Percentiles rank a stretch among this genome's conserved stretches.
Evolutionary conservation across 2,329 filamentous ascomycete genomes (phyloP).

Genomic region (Colletotrichum sp.): DNA sequence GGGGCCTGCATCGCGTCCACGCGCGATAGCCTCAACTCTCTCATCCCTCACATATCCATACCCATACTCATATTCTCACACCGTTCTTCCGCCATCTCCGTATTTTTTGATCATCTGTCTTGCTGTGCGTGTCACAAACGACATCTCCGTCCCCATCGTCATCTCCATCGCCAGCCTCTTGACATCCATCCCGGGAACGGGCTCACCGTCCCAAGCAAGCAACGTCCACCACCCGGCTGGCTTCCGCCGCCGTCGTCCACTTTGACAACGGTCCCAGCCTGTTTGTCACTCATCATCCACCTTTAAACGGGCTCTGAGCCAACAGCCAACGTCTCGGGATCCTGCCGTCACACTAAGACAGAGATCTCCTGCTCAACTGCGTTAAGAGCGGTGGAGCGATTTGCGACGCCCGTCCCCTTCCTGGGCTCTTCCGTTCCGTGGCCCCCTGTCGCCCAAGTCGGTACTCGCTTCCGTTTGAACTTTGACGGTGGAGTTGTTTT

Average conservation of each 20-base stretch:
- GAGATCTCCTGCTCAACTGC: not conserved
- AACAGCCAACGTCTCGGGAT: not conserved
- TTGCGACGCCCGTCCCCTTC: slow-evolving; percentile 2
- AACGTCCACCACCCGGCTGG: not conserved
- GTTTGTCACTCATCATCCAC: not conserved
- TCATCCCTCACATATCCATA: not conserved
- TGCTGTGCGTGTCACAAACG: not conserved
- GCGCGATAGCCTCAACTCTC: not conserved
- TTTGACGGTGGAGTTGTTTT: slow-evolving; percentile 11
- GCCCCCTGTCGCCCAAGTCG: slow-evolving; percentile 14
- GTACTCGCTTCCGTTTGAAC: slow-evolving; percentile 13
- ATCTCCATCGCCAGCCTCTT: not conserved
- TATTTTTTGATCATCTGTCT: not conserved
- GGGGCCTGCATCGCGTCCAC: not conserved
- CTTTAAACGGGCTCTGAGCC: not conserved
- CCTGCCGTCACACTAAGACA: not conserved
- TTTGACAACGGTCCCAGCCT: not conserved
- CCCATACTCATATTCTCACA: not conserved
- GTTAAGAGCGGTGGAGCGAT: not conserved
- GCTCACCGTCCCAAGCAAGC: not conserved
- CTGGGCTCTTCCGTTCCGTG: not conserved
- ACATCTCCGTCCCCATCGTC: not conserved
- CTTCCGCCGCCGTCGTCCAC: slow-evolving; percentile 6
- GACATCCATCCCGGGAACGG: not conserved
- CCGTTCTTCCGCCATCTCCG: not conserved